Conservation (phyloP, 805 yeast species). For the Monosporozyma aerobia region DNA sequence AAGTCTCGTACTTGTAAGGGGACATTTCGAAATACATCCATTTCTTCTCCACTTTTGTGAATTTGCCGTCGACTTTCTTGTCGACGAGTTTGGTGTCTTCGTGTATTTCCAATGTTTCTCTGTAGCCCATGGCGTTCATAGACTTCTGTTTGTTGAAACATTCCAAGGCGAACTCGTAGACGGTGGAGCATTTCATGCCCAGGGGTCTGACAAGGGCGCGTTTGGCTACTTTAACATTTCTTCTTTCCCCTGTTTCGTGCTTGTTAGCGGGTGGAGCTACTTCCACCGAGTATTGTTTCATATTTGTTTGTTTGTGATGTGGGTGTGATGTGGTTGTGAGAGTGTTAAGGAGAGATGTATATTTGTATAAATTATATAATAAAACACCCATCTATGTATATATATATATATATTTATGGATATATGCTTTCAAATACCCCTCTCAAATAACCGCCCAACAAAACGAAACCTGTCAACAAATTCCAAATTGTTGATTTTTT, state of each 20-base stretch:
- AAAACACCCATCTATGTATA: not conserved
- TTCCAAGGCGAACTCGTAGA: constrained; percentile 62
- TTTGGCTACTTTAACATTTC: constrained; percentile 40
- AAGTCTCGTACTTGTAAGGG: constrained; percentile 58
- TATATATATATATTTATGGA: not conserved
- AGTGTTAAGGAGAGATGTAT: too few relatives aligned
- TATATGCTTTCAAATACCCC: not conserved
- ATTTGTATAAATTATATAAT: too few relatives aligned
- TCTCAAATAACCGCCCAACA: not conserved
- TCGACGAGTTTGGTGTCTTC: constrained; percentile 65
- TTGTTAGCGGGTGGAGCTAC: constrained; percentile 58
- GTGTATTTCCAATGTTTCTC: constrained; percentile 66
- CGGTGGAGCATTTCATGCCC: constrained; percentile 55
- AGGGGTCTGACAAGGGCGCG: constrained; percentile 48
- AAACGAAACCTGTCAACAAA: not conserved
- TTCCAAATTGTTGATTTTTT: not conserved
- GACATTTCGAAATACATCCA: constrained; percentile 82
- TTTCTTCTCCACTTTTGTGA: constrained; percentile 61
- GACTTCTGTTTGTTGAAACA: constrained; percentile 47
- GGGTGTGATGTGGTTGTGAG: not conserved
- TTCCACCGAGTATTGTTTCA: constrained; percentile 36
- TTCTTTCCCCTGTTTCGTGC: constrained; percentile 78
- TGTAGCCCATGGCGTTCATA: constrained; percentile 61
- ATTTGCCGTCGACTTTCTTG: constrained; percentile 72
- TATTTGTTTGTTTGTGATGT: not conserved